Base-by-base conservation (phyloP, 192 early-diverging fungal species). In the Mycoemilia scoparia region DNA sequence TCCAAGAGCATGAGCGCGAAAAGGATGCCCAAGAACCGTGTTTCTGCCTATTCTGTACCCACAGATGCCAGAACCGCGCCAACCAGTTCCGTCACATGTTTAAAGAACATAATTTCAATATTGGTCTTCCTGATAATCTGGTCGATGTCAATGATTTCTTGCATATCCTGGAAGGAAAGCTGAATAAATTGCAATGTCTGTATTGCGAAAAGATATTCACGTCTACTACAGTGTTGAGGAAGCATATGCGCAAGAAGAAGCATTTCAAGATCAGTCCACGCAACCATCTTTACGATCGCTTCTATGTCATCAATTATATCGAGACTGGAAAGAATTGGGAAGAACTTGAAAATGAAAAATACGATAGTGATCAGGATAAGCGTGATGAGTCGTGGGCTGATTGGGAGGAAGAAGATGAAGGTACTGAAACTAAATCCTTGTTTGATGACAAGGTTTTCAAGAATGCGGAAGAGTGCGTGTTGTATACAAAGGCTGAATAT, bases 231-330 rank as follows among this genome's bases (percentile, higher is more conserved):
- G 85, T 90, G 13, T 61, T 95, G 43, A 71, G 89, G 35, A 85
- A 87, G 56, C 89, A 95, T 39, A 95, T 95, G 89, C 79, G 89
- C 46, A 95, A 95, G 60, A 95, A 91, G 76, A 90, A 86, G 64
- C 89, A 95, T 56, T 93, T 93, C 54, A 82, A 85, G 56, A 84
- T 95, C 52, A 82, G 77, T 39, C 70, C 87, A 14, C 74, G 74
- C 19, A 95, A 95, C 61, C 71, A 70, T 29, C 64, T 79, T 24
- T 95, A 95, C 28, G 89, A 95, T 50, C 76, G 79, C 13, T 95
- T 89, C 59, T 95, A 90, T 46, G 76, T 95, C 14, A 74, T 88
- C 41, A 95, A 95, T 43, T 90, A 89, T 40, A 41, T 84, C 21
- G 82, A 87, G 50, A 83, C 86, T 0, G 82, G 82, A 10, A 84